phyloP scores from a whole-genome alignment of 495 filamentous ascomycete species.

The Penicillium desertorum region DNA sequence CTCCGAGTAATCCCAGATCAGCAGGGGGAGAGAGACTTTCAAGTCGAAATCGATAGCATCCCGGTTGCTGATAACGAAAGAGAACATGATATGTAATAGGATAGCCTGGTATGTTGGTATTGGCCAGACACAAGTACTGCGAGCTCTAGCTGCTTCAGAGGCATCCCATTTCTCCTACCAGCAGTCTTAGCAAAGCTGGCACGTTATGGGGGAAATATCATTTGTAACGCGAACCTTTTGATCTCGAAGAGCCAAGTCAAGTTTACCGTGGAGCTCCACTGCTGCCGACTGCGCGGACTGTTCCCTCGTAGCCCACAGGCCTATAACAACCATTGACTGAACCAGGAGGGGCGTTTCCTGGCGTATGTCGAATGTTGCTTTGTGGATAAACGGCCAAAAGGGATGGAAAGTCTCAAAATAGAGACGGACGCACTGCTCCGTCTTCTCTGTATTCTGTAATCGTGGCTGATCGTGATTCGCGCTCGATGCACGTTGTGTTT shows the following conservation, averaged over 20 bases:
- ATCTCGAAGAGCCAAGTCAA: conserved; percentile 25
- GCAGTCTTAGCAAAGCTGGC: conserved; percentile 10
- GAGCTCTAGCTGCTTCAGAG: conserved; percentile 13
- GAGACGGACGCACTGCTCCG: conserved; percentile 19
- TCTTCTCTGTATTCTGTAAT: conserved; percentile 3
- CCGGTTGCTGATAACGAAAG: conserved; percentile 11
- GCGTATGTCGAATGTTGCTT: conserved; percentile 21
- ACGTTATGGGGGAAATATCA: neutral
- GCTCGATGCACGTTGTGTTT: neutral
- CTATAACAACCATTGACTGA: conserved; percentile 32
- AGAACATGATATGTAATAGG: conserved; percentile 32
- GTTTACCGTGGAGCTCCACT: conserved; percentile 24
- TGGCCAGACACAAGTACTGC: conserved; percentile 26
- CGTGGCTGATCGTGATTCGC: neutral
- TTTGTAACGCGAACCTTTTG: conserved; percentile 25
- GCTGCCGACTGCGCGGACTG: conserved; percentile 18
- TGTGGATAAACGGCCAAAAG: conserved; percentile 35
- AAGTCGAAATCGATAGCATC: conserved; percentile 19
- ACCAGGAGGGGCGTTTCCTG: conserved; percentile 26
- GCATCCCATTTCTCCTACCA: conserved; percentile 33
- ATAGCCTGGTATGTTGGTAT: conserved; percentile 38
- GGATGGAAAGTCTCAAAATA: conserved; percentile 36
- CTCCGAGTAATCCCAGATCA: conserved; percentile 20
- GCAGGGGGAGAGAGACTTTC: conserved; percentile 17
- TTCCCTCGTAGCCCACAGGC: conserved; percentile 24